These are phyloP conservation scores for Trichoderma guizhouense DNA, from an alignment of 2,329 filamentous ascomycete genomes.

Conservation along the genomic window DNA sequence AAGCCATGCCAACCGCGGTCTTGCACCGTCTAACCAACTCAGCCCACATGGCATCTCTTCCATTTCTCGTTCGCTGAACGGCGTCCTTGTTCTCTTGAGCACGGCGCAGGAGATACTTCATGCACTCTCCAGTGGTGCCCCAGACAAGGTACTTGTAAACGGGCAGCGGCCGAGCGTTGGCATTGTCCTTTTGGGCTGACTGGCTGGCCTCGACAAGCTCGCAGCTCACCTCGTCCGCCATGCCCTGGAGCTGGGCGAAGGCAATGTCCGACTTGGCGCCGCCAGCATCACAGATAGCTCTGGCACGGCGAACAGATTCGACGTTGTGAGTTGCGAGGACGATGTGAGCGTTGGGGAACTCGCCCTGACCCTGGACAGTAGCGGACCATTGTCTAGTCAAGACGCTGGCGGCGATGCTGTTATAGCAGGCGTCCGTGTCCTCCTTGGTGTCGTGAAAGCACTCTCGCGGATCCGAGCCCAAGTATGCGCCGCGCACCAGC, in stretches of 20 bases:
- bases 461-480: conserved; percentile 65
- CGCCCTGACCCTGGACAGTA: conserved; percentile 34
- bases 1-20: conserved; percentile 38
- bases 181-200: conserved; percentile 27
- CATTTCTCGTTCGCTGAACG: conserved; percentile 58
- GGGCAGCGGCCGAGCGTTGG: conserved; percentile 42
- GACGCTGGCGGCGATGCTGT: conserved; percentile 65
- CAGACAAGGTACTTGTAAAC: conserved; percentile 70
- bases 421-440: conserved; percentile 69
- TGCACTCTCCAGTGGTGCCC: conserved; percentile 73
- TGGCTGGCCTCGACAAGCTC: conserved; percentile 46
- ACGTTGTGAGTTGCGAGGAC: conserved; percentile 83
- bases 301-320: conserved; percentile 60
- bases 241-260: conserved; percentile 77
- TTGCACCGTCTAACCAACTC: conserved; percentile 59
- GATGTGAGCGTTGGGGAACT: conserved; percentile 58
- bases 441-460: conserved; percentile 70
- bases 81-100: conserved; percentile 71
- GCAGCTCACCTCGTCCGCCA: conserved; percentile 89
- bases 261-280: conserved; percentile 39
- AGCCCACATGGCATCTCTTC: conserved; percentile 58
- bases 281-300: conserved; percentile 47
- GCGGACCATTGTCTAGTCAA: conserved; percentile 52
- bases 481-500: conserved; percentile 71
- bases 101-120: conserved; percentile 69